Conservation (phyloP, 2,329 filamentous ascomycete species). For the Graphilbum sp. region DNA sequence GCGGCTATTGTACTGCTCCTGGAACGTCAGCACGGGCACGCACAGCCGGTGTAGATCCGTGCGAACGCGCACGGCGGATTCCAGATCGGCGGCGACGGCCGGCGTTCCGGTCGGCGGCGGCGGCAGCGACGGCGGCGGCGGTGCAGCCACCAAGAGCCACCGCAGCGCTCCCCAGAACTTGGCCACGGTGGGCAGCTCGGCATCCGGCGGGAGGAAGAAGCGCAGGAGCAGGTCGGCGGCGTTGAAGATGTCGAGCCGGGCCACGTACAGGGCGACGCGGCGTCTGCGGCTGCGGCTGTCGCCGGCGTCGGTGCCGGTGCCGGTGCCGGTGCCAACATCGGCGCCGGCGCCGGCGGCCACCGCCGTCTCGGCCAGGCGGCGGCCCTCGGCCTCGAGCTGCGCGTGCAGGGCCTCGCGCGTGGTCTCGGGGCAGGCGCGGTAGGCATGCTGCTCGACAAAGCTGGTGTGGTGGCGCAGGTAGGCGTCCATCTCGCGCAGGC, state of each 20-base stretch:
- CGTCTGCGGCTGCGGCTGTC: slow-evolving; percentile 2
- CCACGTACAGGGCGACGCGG: not conserved
- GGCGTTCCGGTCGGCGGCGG: not conserved
- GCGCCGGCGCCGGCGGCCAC: too few relatives aligned
- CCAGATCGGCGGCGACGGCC: not conserved
- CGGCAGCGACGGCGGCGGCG: not conserved
- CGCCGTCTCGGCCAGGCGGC: slow-evolving; percentile 3
- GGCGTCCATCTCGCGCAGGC: slow-evolving; percentile 8
- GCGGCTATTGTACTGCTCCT: slow-evolving; percentile 17
- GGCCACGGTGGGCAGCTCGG: slow-evolving; percentile 19
- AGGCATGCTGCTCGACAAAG: slow-evolving; percentile 8
- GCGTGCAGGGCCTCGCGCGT: slow-evolving; percentile 9
- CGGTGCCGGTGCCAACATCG: too few relatives aligned
- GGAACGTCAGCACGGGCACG: slow-evolving; percentile 18
- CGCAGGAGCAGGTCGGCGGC: slow-evolving; percentile 21
- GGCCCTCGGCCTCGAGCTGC: slow-evolving; percentile 11
- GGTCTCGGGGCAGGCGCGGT: slow-evolving; percentile 6
- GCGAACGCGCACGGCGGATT: too few relatives aligned
- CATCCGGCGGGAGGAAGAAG: slow-evolving; percentile 23
- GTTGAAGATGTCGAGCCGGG: slow-evolving; percentile 23
- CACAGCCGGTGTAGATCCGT: slow-evolving; percentile 13
- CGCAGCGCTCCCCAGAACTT: slow-evolving; percentile 27
- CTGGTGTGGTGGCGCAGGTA: slow-evolving; percentile 5
- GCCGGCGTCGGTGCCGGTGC: slow-evolving; percentile 11
- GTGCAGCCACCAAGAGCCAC: not conserved